A percentile compares a stretch with the other conserved stretches of the same genome.
Conservation (phyloP, 257 asterid genomes). For the Solanum phureja region DNA sequence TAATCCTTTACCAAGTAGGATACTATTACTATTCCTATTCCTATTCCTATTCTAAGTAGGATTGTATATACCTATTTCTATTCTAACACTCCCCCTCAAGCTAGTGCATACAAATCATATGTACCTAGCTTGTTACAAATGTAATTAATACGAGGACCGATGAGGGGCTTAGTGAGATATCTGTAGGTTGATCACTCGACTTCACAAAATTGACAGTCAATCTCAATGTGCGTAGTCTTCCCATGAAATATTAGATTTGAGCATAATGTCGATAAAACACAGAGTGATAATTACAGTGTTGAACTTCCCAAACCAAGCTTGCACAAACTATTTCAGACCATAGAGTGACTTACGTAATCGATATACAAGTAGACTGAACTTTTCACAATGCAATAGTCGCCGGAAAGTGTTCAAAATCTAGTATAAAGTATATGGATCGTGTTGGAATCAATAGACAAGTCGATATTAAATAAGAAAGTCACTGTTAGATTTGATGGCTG, state of each 20-base stretch:
- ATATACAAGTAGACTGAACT: background rate
- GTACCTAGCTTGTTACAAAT: background rate
- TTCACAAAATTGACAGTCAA: background rate
- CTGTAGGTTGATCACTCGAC: background rate
- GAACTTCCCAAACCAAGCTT: background rate
- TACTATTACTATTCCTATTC: background rate
- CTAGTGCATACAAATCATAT: background rate
- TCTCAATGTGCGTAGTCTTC: background rate
- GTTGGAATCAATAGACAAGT: background rate
- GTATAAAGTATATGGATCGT: background rate
- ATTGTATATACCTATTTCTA: background rate
- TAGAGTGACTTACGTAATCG: background rate
- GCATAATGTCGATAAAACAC: background rate
- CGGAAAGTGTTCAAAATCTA: background rate
- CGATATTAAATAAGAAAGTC: background rate
- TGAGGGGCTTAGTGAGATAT: background rate
- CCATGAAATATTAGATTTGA: background rate
- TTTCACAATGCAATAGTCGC: background rate
- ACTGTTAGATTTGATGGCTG: background rate
- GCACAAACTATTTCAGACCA: no score
- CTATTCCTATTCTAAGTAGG: background rate
- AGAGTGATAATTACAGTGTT: background rate
- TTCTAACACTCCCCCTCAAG: background rate
- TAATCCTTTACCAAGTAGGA: background rate
- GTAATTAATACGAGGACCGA: background rate